Percentiles rank a stretch among this genome's conserved stretches.
Evolutionary conservation across 441 rosid genomes (phyloP).

Genomic region (Erodium moschatum): DNA sequence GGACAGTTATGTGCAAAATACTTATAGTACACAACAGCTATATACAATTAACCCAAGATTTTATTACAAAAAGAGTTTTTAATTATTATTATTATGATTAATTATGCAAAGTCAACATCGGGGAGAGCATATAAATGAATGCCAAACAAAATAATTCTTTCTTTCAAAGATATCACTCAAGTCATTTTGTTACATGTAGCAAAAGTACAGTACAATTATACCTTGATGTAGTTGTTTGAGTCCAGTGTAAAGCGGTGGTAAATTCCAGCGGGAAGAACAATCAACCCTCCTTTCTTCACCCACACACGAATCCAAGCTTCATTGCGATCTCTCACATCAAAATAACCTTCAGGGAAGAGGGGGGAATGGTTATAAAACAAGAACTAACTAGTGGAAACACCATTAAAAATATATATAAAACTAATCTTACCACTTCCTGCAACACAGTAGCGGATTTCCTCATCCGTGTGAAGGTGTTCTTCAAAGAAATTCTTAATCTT

Average conservation of each 20-base stretch:
- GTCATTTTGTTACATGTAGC: not conserved
- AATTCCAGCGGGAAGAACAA: slow-evolving; percentile 82
- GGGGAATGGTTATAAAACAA: not conserved
- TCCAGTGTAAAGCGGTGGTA: slow-evolving; percentile 90
- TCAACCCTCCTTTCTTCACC: slow-evolving; percentile 87
- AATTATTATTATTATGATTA: no score
- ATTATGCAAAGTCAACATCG: no score
- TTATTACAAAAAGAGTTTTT: no score
- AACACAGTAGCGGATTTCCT: slow-evolving; percentile 83
- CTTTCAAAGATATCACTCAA: not conserved
- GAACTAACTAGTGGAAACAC: not conserved
- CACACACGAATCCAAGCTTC: slow-evolving; percentile 64
- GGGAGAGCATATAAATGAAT: not conserved
- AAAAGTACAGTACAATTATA: slow-evolving; percentile 15
- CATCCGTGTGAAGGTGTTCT: slow-evolving; percentile 88
- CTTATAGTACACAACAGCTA: no score
- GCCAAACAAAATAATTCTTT: not conserved
- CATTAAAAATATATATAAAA: no score
- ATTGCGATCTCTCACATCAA: slow-evolving; percentile 64
- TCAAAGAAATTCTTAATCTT: slow-evolving; percentile 72
- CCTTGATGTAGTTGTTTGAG: slow-evolving; percentile 75
- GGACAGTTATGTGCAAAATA: no score
- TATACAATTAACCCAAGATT: no score
- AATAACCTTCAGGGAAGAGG: slow-evolving; percentile 51
- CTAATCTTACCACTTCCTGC: slow-evolving; percentile 71